Conservation (phyloP, 305 asterid genomes). For the Lippia alba region DNA sequence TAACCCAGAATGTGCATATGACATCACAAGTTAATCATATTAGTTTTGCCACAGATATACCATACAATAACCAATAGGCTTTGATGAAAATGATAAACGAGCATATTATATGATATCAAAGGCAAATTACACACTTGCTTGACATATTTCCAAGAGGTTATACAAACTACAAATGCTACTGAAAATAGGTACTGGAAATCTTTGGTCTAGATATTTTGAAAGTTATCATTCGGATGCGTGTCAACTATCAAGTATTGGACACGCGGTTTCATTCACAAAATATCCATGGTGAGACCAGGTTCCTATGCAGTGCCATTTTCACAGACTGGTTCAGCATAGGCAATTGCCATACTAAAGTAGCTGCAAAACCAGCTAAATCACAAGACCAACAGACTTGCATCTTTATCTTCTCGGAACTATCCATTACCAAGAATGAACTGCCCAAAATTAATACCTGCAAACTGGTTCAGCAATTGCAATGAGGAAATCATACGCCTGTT, state of each 20-base stretch:
- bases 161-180: background rate
- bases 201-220: background rate
- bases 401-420: background rate
- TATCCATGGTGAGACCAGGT: background rate
- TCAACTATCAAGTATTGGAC: background rate
- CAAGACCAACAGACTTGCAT: background rate
- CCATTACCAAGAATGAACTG: constrained; percentile 2
- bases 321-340: background rate
- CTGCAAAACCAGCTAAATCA: background rate
- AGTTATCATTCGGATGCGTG: background rate
- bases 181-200: background rate
- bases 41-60: background rate
- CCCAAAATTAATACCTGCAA: constrained; percentile 52
- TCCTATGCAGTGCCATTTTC: background rate
- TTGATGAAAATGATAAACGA: background rate
- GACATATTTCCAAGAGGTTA: background rate
- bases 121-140: background rate
- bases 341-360: background rate
- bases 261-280: background rate
- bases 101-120: background rate
- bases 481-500: constrained; percentile 77
- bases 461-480: constrained; percentile 87
- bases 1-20: background rate
- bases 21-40: background rate
- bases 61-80: background rate